Percentiles rank a stretch among this genome's conserved stretches.
Evolutionary conservation across 768 basidiomycete species (phyloP).

Genomic region (Lactifluus pinguis): DNA sequence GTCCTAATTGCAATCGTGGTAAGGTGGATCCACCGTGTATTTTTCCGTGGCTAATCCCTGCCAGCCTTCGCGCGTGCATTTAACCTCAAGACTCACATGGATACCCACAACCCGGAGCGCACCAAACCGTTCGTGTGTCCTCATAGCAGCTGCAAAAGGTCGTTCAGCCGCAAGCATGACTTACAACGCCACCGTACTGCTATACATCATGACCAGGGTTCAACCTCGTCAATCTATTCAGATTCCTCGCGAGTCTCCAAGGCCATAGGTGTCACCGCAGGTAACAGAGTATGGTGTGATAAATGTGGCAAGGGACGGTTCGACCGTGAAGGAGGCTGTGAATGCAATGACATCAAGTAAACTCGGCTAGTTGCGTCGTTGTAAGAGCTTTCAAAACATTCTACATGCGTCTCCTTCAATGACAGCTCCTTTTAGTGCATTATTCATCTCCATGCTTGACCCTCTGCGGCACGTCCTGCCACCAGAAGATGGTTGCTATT

Average conservation of each 20-base stretch:
- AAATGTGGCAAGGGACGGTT: slow-evolving; percentile 25
- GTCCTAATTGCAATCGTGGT: slow-evolving; percentile 68
- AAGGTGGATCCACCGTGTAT: slow-evolving; percentile 16
- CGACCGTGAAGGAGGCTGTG: slow-evolving; percentile 21
- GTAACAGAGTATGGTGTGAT: slow-evolving; percentile 16
- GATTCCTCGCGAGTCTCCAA: slow-evolving; percentile 15
- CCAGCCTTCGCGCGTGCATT: slow-evolving; percentile 87
- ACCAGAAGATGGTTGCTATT: slow-evolving; percentile 20
- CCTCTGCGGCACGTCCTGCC: slow-evolving; percentile 18
- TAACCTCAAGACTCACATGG: slow-evolving; percentile 92
- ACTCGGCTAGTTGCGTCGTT: slow-evolving; percentile 3
- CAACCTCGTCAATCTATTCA: slow-evolving; percentile 20
- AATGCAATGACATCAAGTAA: slow-evolving; percentile 59
- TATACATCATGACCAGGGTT: slow-evolving; percentile 44
- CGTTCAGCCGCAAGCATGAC: slow-evolving; percentile 93
- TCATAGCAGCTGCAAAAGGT: slow-evolving; percentile 76
- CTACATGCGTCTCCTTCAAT: neutral
- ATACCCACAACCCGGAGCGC: slow-evolving; percentile 88
- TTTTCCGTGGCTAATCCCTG: slow-evolving; percentile 13
- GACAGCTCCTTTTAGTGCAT: neutral
- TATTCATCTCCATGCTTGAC: neutral
- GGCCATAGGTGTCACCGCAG: slow-evolving; percentile 13
- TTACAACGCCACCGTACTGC: slow-evolving; percentile 82
- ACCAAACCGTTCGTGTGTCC: slow-evolving; percentile 85
- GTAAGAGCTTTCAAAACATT: neutral